Evolutionary conservation across 768 basidiomycete genomes (phyloP).

Genomic region (Russula foetens): DNA sequence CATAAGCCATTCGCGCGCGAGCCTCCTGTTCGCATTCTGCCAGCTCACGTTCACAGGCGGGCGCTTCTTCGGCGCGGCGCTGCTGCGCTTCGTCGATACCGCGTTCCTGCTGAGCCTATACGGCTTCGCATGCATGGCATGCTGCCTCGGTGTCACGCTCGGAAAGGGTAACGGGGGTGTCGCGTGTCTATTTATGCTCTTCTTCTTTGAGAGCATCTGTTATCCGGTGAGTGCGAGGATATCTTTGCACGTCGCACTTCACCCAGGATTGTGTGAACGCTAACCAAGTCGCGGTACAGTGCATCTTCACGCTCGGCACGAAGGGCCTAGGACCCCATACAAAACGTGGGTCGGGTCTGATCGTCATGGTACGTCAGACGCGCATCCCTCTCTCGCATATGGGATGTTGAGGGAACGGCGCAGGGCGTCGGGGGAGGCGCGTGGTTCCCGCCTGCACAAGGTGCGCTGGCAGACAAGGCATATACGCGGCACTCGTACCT

Average conservation of each 20-base stretch:
- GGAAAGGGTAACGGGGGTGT: slow-evolving; percentile 47
- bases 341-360: slow-evolving; percentile 52
- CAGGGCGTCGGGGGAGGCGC: slow-evolving; percentile 57
- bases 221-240: slow-evolving; percentile 40
- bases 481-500: slow-evolving; percentile 50
- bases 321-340: slow-evolving; percentile 55
- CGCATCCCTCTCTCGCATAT: neutral
- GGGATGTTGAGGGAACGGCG: neutral
- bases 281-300: slow-evolving; percentile 24
- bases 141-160: slow-evolving; percentile 43
- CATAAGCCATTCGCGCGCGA: slow-evolving; percentile 43
- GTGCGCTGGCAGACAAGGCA: slow-evolving; percentile 41
- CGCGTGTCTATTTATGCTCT: slow-evolving; percentile 52
- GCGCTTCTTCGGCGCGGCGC: slow-evolving; percentile 51
- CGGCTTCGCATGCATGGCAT: slow-evolving; percentile 41
- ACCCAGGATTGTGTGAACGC: neutral
- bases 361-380: slow-evolving; percentile 44
- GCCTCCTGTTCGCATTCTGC: slow-evolving; percentile 62
- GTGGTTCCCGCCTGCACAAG: slow-evolving; percentile 62
- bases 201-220: slow-evolving; percentile 74
- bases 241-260: neutral
- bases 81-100: slow-evolving; percentile 58
- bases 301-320: slow-evolving; percentile 58
- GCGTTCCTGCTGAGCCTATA: slow-evolving; percentile 52
- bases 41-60: slow-evolving; percentile 61